These are phyloP conservation scores for Aspergillus pseudoterreus DNA, from an alignment of 2,329 filamentous ascomycete species.

Conservation along the genomic window DNA sequence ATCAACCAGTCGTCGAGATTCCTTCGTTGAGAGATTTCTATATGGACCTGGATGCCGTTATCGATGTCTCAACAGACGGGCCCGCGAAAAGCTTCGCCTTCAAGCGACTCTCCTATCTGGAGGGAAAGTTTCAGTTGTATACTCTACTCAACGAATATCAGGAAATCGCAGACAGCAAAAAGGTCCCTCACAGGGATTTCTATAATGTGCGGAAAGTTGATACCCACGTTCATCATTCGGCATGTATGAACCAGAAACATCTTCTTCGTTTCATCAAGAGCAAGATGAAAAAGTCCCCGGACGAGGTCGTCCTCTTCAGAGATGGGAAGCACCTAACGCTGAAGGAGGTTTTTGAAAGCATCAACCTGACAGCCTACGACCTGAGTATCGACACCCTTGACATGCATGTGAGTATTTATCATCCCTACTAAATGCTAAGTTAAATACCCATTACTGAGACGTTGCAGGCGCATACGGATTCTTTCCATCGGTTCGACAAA, in stretches of 20 bases:
- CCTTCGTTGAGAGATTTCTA: constrained; percentile 94
- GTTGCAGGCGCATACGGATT: constrained; percentile 81
- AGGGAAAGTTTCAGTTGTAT: constrained; percentile 96
- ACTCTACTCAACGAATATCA: constrained; percentile 93
- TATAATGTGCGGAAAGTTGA: constrained; percentile 99
- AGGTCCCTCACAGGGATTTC: constrained; percentile 95
- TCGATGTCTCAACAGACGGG: constrained; percentile 88
- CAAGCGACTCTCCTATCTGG: constrained; percentile 86
- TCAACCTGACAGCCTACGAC: constrained; percentile 95
- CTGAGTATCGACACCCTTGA: constrained; percentile 97
- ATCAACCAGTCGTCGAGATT: constrained; percentile 72
- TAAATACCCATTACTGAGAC: constrained; percentile 8
- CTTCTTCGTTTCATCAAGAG: constrained; percentile 97
- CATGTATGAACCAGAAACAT: constrained; percentile 99
- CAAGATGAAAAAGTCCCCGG: constrained; percentile 98
- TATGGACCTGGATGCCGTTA: constrained; percentile 82
- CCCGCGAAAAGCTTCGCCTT: constrained; percentile 97
- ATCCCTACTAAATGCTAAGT: background rate
- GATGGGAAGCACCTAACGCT: constrained; percentile 91
- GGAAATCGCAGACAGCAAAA: constrained; percentile 96
- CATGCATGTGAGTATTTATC: constrained; percentile 75
- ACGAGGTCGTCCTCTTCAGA: constrained; percentile 87
- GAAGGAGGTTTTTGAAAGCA: constrained; percentile 91
- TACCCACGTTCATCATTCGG: constrained; percentile 97
- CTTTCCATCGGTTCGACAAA: constrained; percentile 98